Base-by-base conservation (phyloP, 1,139 yeast genomes). In the Suhomyces kunorum region DNA sequence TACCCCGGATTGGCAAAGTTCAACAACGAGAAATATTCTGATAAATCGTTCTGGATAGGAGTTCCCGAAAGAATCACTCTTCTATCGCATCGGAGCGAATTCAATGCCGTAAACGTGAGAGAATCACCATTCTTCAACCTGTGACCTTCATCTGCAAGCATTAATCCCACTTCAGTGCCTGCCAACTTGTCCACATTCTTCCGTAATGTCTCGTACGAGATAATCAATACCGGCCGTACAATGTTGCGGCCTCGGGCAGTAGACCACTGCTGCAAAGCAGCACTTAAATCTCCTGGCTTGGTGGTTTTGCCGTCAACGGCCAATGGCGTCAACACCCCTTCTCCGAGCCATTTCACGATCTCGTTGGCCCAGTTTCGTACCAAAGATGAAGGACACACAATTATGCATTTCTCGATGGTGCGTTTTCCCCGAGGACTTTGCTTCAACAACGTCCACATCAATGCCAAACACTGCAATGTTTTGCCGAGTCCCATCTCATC, bases 401-500 rank as follows among this genome's bases (percentile, higher is more conserved):
- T 89, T 39, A 92, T 84, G 51, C 95, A 87, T 60, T 92, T 92
- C 42, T 84, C 87, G 26, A 94, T 92, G 1, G 95, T 83, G 36
- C 82, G 79, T 46, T 74, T 80, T 2, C 97, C 97, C 41, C 92
- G 78, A 0, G 98, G 98, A 13, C 96, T 84, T 59, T 92, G 99
- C 48, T 78, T 80, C 33, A 92, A 70, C 39, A 92, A 63, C 0
- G 98, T 92, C 98, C 98, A 92, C 87, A 92, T 77, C 31, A 92
- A 71, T 0, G 98, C 76, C 33, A 92, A 76, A 60, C 98, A 94
- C 61, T 92, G 99, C 31, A 92, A 71, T 0, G 99, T 92, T 59
- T 92, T 92, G 18, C 98, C 98, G 32, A 92, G 72, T 2, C 98
- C 98, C 98, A 92, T 92, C 65, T 89, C 99, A 67, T 92, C 99